Base-by-base conservation (phyloP, 257 asterid species). In the Salvia rosmarinus region DNA sequence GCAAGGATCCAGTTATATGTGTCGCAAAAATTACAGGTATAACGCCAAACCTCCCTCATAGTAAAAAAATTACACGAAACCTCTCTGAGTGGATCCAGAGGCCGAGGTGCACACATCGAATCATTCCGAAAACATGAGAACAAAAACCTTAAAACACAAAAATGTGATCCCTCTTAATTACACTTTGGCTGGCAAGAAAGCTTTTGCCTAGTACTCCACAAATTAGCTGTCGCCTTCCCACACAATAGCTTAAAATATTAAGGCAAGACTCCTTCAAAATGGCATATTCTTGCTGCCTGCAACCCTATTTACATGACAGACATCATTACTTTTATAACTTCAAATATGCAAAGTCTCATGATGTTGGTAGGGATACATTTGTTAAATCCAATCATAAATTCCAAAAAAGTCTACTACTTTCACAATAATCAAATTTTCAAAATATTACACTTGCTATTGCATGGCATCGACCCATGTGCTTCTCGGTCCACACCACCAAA, bases 251-350 rank as follows among this genome's bases (percentile, higher is more conserved):
- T 14, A 4, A 59, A 59, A n/a, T 32, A 59, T 32, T 7, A 32
- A 8, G 32, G 13, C 8, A 59, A 34, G 57, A 17, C 57, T 17
- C 28, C 34, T 20, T 52, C 59, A 20, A 16, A 0, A 13, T 32
- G 23, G 42, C 64, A 57, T 55, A 25, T 20, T 37, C 23, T 30
- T 57, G 64, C 64, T 13, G 64, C 64, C 64, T 57, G 19, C 64
- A 56, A 56, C 17, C 63, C 39, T 40, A 56, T 56, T 55, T 56
- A 37, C 13, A 25, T 25, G 19, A 23, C 20, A 56, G 12, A 13
- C 30, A 55, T 55, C 17, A 55, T 55, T 55, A 55, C 62, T 55
- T 55, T 56, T 56, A 25, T 1, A 23, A 3, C 52, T 14, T 4
- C 6, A 46, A 14, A 46, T 46, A 42, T 0, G 11, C 47, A 52